Evolutionary conservation across 1,139 yeast genomes (phyloP), one percentile per base, ranked within the genome.

Genomic region (Tardiomyces depauwii): DNA sequence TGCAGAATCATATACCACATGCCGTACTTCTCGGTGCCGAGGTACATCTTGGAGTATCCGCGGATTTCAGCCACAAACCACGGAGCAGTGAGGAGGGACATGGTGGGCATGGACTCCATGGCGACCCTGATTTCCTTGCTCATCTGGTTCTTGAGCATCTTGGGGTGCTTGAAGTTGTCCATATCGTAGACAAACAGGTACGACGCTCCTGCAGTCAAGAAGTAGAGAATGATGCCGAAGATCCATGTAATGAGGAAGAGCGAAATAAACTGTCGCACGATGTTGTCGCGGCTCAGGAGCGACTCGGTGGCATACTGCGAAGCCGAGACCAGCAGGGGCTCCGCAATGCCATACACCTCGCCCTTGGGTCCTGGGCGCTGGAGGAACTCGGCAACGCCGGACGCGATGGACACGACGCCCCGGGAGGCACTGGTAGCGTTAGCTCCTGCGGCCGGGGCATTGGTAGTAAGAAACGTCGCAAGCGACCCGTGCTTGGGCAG

Each of bases 111-210:
- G 18, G 97, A 82, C 18, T 81, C 67, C 48, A 77, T 55, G 1
- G 96, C 96, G 60, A 80, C 82, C 51, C 73, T 68, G 54, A 91
- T 83, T 63, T 91, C 98, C 63, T 86, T 68, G 7, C 75, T 66
- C 75, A 91, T 79, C 68, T 91, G 98, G 67, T 91, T 89, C 65
- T 91, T 91, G 67, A 91, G 76, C 66, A 86, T 91, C 63, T 95
- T 78, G 49, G 98, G 98, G 63, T 91, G 98, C 67, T 91, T 85
- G 73, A 91, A 87, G 49, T 88, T 85, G 49, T 80, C 80, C 59
- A 80, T 82, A 67, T 91, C 97, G 63, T 86, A 91, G 28, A 91
- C 80, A 56, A 81, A 78, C 42, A 72, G 55, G 63, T 85, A 91
- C 13, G 95, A 81, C 32, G 84, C 58, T 14, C 79, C 70, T 10